Base-by-base conservation (phyloP, 768 basidiomycete species). In the Collybia mongolica region DNA sequence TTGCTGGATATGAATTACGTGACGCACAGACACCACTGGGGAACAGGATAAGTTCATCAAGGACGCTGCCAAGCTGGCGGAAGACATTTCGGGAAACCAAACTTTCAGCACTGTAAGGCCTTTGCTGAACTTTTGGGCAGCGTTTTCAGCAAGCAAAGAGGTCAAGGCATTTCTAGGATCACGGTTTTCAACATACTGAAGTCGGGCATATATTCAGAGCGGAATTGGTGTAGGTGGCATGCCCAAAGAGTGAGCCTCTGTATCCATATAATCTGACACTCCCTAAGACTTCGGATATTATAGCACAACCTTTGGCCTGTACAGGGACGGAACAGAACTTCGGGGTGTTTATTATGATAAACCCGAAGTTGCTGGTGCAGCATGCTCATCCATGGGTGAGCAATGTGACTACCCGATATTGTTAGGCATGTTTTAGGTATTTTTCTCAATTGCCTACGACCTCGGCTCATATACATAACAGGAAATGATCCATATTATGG, bases 401-500 rank as follows among this genome's bases (percentile, higher is more conserved):
- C 76, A 78, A 59, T 90, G 89, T 54, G 80, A 90, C 66, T 89
- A 85, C 62, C 86, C 88, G 2, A 86, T 92, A 44, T 65, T 90
- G 6, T 66, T 91, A 51, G 90, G 88, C 86, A 54, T 39, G 69
- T 24, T 38, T 17, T 19, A 18, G 15, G 5, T 32, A 12, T 14
- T 47, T 32, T 15, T 39, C 15, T 46, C 8, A 20, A n/a, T n/a
- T 53, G 35, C 15, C 46, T n/a, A n/a, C n/a, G n/a, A n/a, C 14
- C 22, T 28, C 39, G 12, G 3, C 20, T 26, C 32, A 2, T 20
- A 18, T 12, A 24, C 11, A 17, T 20, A 37, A 7, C 39, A 89
- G 87, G 82, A 15, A 90, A 92, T 55, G 88, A 90, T 65, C 86
- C 89, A 6, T 64, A 83, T 5, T 90, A 90, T 53, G 90, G 89